Base-by-base conservation (phyloP, 2,329 filamentous ascomycete species). In the Xylariales sp. region DNA sequence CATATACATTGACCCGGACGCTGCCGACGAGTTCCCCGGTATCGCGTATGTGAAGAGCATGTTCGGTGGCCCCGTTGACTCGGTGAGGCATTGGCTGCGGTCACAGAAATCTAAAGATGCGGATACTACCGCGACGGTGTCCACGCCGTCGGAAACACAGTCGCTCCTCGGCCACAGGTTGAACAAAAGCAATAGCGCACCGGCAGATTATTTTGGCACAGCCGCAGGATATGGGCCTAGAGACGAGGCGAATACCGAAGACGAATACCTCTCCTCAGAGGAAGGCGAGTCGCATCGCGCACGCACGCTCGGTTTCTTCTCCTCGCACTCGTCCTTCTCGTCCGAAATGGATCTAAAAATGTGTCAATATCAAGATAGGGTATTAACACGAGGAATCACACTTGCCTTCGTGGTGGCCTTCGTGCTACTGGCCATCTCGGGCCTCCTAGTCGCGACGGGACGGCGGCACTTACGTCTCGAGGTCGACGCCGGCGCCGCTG, bases 1-100 rank as follows among this genome's bases (percentile, higher is more conserved):
- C 52, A 90, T 96, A 72, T 93, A 93, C 74, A 83, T 95, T 67
- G 86, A 94, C 75, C 92, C 92, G 0, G 86, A 93, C 72, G 87
- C 87, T 1, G 82, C 85, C 9, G 75, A 80, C 18, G 81, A 81
- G 41, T 91, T 92, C 62, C 89, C 90, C 0, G 90, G 91, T 14
- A 80, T 93, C 43, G 84, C 85, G 32, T 86, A 87, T 45, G 79
- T 93, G 32, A 83, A 87, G 66, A 81, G 79, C 45, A 80, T 89
- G 32, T 78, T 89, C 50, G 78, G 80, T 3, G 76, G 78, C 10
- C 86, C 87, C 3, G 79, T 87, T 45, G 82, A 81, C 64, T 88
- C 82, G 71, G 83, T 85, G 7, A 85, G 81, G 66, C 77, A 78
- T 41, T 89, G 86, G 86, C 81, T 89, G 12, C 54, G 67, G 23